These are phyloP conservation scores for Dioscorea cayenensis DNA, from an alignment of 116 monocot genomes.

Conservation along the genomic window DNA sequence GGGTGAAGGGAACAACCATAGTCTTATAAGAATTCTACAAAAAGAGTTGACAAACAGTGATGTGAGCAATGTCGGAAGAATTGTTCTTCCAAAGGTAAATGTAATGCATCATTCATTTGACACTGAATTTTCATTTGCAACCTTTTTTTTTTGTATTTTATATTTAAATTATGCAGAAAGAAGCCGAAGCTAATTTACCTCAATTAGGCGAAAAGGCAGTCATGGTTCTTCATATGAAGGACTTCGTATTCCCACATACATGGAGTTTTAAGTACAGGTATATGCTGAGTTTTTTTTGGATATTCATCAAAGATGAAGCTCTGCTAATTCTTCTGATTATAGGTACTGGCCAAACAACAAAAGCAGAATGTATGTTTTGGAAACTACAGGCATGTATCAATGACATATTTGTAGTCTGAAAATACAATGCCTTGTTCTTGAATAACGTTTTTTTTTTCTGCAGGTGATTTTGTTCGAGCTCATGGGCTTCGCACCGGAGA, in stretches of 20 bases:
- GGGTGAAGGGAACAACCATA: neutral
- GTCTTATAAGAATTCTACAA: conserved; percentile 7
- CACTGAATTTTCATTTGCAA: no score
- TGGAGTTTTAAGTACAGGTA: conserved; percentile 78
- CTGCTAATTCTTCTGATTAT: neutral
- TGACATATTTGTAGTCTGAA: neutral
- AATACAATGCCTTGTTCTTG: neutral
- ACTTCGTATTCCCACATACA: conserved; percentile 26
- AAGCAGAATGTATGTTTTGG: conserved; percentile 75
- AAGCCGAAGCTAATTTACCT: conserved; percentile 42
- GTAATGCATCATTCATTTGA: neutral
- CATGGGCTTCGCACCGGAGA: conserved; percentile 49
- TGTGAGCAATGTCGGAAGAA: conserved; percentile 30
- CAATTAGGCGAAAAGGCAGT: conserved; percentile 34
- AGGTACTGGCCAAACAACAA: conserved; percentile 83
- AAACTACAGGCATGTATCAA: conserved; percentile 36
- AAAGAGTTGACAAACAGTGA: conserved; percentile 45
- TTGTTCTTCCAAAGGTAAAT: conserved; percentile 41
- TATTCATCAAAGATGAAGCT: neutral
- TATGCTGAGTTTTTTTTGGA: neutral
- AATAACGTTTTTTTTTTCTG: neutral
- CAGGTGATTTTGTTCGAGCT: conserved; percentile 50
- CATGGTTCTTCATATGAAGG: conserved; percentile 35
- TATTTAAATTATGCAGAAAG: conserved; percentile 19
- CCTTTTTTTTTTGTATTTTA: neutral